Base-by-base conservation (phyloP, 2,329 filamentous ascomycete genomes). In the Diatrype stigma region DNA sequence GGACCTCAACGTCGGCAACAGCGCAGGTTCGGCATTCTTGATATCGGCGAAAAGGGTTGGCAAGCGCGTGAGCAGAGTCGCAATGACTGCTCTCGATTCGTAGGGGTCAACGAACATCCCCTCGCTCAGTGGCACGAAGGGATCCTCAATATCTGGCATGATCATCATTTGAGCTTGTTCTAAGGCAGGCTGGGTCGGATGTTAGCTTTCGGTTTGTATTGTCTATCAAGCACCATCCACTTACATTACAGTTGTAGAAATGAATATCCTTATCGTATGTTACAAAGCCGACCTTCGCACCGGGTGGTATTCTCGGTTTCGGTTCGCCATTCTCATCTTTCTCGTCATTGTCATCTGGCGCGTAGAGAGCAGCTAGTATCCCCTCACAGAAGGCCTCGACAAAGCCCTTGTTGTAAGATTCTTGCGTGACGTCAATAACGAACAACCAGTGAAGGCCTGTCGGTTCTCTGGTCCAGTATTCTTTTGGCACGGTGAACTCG, bases 201-300 rank as follows among this genome's bases (percentile, higher is more conserved):
- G 51, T 56, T 49, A 55, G 38, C 26, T 47, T 49, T 8, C 22
- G 26, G 34, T 2, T 37, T 2, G 46, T 17, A 22, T 19, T n/a
- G 2, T 19, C 32, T 21, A n/a, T 23, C 11, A n/a, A n/a, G n/a
- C 14, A 22, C 10, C 16, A 10, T 47, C 32, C 2, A 79, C 86
- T 73, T 75, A 89, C 85, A 63, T 86, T 90, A 61, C 96, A 84
- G 64, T 97, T 97, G 76, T 97, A 99, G 69, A 97, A 99, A 67
- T 99, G 94, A 53, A 99, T 88, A 62, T 96, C 91, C 70, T 90
- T 93, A 74, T 99, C 94, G 67, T 87, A 99, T 1, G 94, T 96
- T 56, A 97, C 85, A 67, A 99, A 96, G 46, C 93, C 94, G 54
- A 99, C 85, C 73, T 90, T 96, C 46, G 89, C 84, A 12, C 90